These are phyloP conservation scores for Bretschneidera sinensis DNA, from an alignment of 345 rosid genomes.

Conservation along the genomic window DNA sequence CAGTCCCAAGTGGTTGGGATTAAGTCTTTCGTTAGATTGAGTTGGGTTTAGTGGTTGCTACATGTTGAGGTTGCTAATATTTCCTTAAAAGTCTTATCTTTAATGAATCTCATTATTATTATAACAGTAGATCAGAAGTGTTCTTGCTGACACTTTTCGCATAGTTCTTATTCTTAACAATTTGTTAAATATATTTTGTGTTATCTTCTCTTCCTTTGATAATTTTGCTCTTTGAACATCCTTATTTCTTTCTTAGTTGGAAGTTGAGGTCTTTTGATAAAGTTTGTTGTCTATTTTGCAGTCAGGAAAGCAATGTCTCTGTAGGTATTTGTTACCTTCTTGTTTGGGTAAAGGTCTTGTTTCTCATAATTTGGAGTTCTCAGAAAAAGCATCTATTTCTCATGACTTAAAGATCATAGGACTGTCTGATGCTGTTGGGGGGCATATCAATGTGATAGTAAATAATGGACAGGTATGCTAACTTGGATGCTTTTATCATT, in stretches of 20 bases:
- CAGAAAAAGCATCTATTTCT: constrained; percentile 43
- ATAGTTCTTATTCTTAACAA: background rate
- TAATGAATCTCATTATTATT: background rate
- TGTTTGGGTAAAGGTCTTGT: constrained; percentile 41
- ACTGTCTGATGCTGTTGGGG: constrained; percentile 80
- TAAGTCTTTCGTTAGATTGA: background rate
- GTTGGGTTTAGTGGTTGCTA: background rate
- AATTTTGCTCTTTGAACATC: background rate
- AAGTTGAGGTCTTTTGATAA: background rate
- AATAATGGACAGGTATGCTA: constrained; percentile 73
- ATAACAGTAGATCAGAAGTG: background rate
- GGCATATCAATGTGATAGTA: constrained; percentile 63
- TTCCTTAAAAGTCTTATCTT: background rate
- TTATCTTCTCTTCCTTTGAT: background rate
- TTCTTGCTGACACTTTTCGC: background rate
- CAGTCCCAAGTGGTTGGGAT: background rate
- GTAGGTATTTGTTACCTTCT: constrained; percentile 71
- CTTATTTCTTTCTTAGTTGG: background rate
- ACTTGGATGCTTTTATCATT: background rate
- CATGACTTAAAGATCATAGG: constrained; percentile 65
- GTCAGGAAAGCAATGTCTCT: constrained; percentile 91
- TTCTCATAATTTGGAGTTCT: constrained; percentile 40
- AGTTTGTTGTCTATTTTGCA: constrained; percentile 27
- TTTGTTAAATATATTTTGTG: background rate
- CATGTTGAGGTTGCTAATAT: background rate